These are phyloP conservation scores for Kuraishia piskuri DNA, from an alignment of 805 yeast species.

Conservation along the genomic window DNA sequence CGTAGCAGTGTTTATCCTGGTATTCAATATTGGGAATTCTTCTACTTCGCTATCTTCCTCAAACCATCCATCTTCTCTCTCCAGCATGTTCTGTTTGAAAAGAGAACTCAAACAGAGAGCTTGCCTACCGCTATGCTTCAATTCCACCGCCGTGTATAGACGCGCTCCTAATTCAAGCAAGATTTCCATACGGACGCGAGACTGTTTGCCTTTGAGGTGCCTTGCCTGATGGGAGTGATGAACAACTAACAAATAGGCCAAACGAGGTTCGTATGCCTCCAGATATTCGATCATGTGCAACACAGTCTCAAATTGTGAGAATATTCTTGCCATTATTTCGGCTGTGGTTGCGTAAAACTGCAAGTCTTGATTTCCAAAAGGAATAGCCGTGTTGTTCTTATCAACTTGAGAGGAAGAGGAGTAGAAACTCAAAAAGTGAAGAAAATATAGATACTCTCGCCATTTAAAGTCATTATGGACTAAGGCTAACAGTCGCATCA, in stretches of 20 bases:
- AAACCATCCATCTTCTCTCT: too few relatives aligned
- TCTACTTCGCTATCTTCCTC: neutral
- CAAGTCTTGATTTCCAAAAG: neutral
- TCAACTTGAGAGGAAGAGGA: neutral
- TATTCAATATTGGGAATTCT: neutral
- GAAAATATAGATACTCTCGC: neutral
- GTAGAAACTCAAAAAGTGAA: neutral
- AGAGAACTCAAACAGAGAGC: neutral
- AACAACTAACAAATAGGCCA: neutral
- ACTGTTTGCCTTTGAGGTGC: neutral
- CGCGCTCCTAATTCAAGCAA: neutral
- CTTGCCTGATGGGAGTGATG: neutral
- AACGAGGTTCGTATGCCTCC: neutral
- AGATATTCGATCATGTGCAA: neutral
- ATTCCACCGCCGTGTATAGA: neutral
- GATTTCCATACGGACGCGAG: neutral
- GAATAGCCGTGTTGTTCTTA: neutral
- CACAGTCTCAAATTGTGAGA: neutral
- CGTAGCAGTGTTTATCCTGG: neutral
- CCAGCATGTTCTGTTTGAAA: neutral
- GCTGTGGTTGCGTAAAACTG: neutral
- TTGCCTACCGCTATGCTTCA: neutral
- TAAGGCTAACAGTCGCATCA: too few relatives aligned
- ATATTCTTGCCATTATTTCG: neutral
- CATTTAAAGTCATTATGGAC: neutral